Evolutionary conservation across 345 rosid species (phyloP), one percentile per base, ranked within the genome.

Genomic region (Syzygium aqueum): DNA sequence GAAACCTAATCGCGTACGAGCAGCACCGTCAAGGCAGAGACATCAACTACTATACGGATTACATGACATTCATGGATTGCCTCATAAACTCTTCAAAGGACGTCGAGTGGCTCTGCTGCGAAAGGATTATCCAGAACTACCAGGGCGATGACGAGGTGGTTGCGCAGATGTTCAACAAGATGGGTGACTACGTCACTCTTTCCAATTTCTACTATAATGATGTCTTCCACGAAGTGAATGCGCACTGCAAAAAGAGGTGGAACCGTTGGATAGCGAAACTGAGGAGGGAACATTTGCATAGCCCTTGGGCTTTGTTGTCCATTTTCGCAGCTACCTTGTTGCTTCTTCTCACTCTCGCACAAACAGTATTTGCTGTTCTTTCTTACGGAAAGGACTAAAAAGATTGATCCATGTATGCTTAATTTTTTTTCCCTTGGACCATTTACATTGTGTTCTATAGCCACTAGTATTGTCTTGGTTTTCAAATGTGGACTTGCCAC

Each of bases 91-190:
- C 67, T 59, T 27, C 33, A 5, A 27, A 59, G 17, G 67, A 59
- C 1, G 30, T 59, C 2, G 0, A 59, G 30, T 0, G 12, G 3
- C 67, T 59, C 12, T 2, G 16, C 8, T 8, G 0, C 1, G 1
- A 0, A 1, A 3, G 17, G 4, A 59, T 59, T n/a, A 5, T 13
- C 27, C 0, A 27, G 30, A 59, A 27, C 67, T 11, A 27, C 3
- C 3, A 11, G 8, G 17, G 30, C 2, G 17, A 59, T 12, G 28
- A 59, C 30, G 0, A 59, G 65, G 67, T 1, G 17, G 17, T 27
- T 59, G 67, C 8, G 0, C 30, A 27, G 8, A 59, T 59, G 30
- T 59, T 59, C 67, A 59, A 59, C 30, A 59, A 5, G 67, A 59
- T 27, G 1, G 0, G 30, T 11, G 67, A 59, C 30, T 0, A 27